Evolutionary conservation across 2,329 filamentous ascomycete genomes (phyloP), one percentile per base, ranked within the genome.

Genomic region (Hypoxylon sp.): DNA sequence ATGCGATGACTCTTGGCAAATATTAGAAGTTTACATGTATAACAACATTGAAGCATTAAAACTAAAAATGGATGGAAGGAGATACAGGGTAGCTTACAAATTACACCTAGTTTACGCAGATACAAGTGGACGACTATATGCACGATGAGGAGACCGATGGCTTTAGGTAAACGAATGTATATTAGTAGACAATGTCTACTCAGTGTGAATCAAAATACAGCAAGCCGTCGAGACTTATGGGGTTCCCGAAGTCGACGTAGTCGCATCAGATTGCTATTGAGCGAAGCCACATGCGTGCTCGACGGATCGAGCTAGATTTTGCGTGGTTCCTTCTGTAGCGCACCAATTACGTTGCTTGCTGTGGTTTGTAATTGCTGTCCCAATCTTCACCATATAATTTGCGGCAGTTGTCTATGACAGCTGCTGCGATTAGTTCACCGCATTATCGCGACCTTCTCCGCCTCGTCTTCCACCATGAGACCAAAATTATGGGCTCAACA

Each of bases 81-180:
- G 33, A 37, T 33, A 11, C 8, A 48, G n/a, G 14, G 48, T 17
- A n/a, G 13, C 14, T n/a, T 50, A 27, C 5, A 13, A 30, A 2
- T 5, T 30, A 7, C 8, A 11, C 40, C 25, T 27, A 27, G 25
- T 44, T 44, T n/a, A 44, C 17, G n/a, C 17, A 42, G 11, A 22
- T 31, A 40, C 30, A 27, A 13, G 22, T 20, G 27, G 11, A 11
- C 27, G 7, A 33, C 44, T 42, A 44, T 27, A n/a, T n/a, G 25
- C 35, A 48, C 33, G n/a, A 51, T 48, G 20, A 27, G n/a, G 6
- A 11, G 4, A 5, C n/a, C 27, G 30, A 17, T 7, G 10, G 58
- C 8, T 37, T 64, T 7, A 51, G 51, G 66, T 25, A 70, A 76
- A 74, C 66, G 74, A 76, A 68, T 68, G 74, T 76, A 48, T 69